Evolutionary conservation across 495 filamentous ascomycete species (phyloP).

Genomic region (Neurospora sp.): DNA sequence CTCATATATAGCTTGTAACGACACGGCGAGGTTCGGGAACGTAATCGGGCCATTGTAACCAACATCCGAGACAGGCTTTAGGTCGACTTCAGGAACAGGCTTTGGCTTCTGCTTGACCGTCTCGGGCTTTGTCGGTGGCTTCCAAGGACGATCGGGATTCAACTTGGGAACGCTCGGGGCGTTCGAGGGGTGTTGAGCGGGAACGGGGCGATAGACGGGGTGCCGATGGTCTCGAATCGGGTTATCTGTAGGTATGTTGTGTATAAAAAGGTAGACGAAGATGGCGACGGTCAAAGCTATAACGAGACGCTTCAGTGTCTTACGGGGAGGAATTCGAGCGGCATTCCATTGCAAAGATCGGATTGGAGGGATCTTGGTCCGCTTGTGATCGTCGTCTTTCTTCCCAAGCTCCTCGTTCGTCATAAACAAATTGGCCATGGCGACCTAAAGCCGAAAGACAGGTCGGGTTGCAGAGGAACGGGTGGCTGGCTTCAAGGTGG

Average conservation of each 20-base stretch:
- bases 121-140: constrained; percentile 1
- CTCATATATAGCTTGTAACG: constrained; percentile 28
- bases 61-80: constrained; percentile 2
- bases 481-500: neutral
- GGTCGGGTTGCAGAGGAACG: neutral
- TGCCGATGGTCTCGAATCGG: constrained; percentile 19
- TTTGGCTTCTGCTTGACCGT: neutral
- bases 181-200: constrained; percentile 8
- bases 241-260: constrained; percentile 31
- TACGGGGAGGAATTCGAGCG: constrained; percentile 24
- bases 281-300: constrained; percentile 19
- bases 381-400: constrained; percentile 42
- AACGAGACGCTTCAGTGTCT: constrained; percentile 27
- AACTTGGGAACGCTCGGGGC: constrained; percentile 13
- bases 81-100: neutral
- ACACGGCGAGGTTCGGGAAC: constrained; percentile 25
- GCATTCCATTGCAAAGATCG: constrained; percentile 23
- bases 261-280: constrained; percentile 32
- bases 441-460: neutral
- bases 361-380: constrained; percentile 13
- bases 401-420: constrained; percentile 36
- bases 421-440: constrained; percentile 18
- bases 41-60: constrained; percentile 30
- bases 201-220: constrained; percentile 17
- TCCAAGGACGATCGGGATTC: constrained; percentile 6